Base-by-base conservation (phyloP, 2,329 filamentous ascomycete genomes). In the Diaporthe ilicicola region DNA sequence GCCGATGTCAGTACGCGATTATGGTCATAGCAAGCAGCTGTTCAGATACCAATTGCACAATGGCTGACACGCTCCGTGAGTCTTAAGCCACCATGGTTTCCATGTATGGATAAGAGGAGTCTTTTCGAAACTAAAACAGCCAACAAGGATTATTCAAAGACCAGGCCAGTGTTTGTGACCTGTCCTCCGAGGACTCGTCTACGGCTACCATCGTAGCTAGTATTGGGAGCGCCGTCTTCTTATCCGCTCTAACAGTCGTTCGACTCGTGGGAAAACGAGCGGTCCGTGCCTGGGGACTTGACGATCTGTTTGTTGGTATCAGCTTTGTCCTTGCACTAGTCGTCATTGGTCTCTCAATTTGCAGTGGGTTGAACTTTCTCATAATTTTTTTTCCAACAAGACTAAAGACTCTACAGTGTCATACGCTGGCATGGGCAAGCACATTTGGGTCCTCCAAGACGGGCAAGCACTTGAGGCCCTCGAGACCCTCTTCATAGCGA, bases 391-490 rank as follows among this genome's bases (percentile, higher is more conserved):
- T 53, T 10, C 9, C 6, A n/a, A 17, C 27, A 32, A 12, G 1
- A 32, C 50, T 53, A 17, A 55, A 2, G 3, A 7, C 12, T 29
- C 5, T 19, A n/a, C 37, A 44, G 55, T 44, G 55, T 61, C 55
- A 12, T 61, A 44, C n/a, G 27, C 34, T n/a, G 55, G 55, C 8
- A 19, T 61, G 37, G 55, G 55, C 4, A 5, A 29, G 24, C 55
- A 61, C 55, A 61, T 61, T 22, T 61, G 55, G 55, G n/a, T 27
- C 27, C 55, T 61, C 3, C 55, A 44, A 29, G 37, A 61, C 22
- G 55, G 55, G 9, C 55, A 61, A 15, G 37, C 44, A 5, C 17
- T 61, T n/a, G 37, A 61, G 4, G 37, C 44, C 17, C 55, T 61
- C 9, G 37, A 61, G 55, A 13, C 22, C 15, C 24, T 61, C 8